A percentile compares a stretch with the other conserved stretches of the same genome.
Conservation (phyloP, 768 basidiomycete genomes). For the Hemileccinum rubropunctum region DNA sequence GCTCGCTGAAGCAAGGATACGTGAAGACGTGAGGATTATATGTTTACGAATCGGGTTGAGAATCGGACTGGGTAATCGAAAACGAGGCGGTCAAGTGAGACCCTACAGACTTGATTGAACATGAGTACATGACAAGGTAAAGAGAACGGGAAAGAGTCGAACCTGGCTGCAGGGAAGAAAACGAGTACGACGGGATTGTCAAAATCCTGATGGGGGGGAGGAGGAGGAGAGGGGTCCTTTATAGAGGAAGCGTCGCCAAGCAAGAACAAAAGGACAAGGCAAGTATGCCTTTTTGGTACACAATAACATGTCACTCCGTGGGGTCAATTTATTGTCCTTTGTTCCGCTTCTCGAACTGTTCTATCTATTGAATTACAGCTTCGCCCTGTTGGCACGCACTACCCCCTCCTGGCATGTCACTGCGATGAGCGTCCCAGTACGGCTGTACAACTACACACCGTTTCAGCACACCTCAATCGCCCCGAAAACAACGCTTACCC, state of each 20-base stretch:
- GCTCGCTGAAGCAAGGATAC: constrained; percentile 13
- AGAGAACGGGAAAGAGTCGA: neutral
- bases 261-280: constrained; percentile 33
- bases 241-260: constrained; percentile 32
- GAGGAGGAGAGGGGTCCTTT: constrained; percentile 17
- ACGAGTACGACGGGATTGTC: constrained; percentile 30
- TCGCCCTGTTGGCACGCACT: constrained; percentile 51
- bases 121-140: constrained; percentile 9
- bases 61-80: constrained; percentile 27
- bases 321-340: constrained; percentile 21
- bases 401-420: constrained; percentile 81
- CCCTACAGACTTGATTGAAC: constrained; percentile 29
- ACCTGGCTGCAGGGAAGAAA: constrained; percentile 30
- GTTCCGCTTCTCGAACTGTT: constrained; percentile 14
- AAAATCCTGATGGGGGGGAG: constrained; percentile 30
- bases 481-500: constrained; percentile 43
- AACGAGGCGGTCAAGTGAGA: constrained; percentile 4
- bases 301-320: constrained; percentile 24
- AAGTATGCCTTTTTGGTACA: constrained; percentile 26
- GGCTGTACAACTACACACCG: constrained; percentile 60
- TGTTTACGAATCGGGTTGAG: constrained; percentile 20
- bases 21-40: constrained; percentile 25
- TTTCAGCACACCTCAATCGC: constrained; percentile 8
- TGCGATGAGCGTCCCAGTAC: constrained; percentile 63
- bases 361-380: constrained; percentile 16